A percentile compares a stretch with the other conserved stretches of the same genome.
Evolutionary conservation across 495 filamentous ascomycete species (phyloP).

Genomic region (Aspergillus bridgeri): DNA sequence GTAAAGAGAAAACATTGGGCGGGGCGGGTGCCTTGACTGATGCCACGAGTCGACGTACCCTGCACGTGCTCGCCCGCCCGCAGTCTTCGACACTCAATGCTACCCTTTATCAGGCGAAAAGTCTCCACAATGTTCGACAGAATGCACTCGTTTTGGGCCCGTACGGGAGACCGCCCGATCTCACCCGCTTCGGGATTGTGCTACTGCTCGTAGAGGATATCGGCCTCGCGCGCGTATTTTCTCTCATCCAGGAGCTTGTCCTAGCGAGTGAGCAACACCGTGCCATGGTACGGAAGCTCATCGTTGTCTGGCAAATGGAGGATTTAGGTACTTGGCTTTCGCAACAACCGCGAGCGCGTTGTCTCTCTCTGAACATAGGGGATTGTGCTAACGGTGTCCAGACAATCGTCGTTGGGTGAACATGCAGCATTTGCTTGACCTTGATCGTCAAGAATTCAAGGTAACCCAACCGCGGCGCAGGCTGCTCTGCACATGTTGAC

Average conservation of each 20-base stretch:
- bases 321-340: neutral
- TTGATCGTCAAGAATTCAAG: conserved; percentile 4
- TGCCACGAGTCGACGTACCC: neutral
- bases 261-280: conserved; percentile 4
- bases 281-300: conserved; percentile 2
- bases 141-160: conserved; percentile 1
- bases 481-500: neutral
- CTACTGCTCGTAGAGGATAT: conserved; percentile 1
- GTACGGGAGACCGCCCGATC: conserved; percentile 2
- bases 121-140: neutral
- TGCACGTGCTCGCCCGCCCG: neutral
- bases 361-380: neutral
- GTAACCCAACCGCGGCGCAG: neutral
- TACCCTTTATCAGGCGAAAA: neutral
- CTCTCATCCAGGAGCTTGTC: neutral
- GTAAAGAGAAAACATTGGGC: neutral
- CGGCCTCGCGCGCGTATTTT: neutral
- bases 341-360: neutral
- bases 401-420: conserved; percentile 5
- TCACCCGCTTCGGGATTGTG: conserved; percentile 1
- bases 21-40: neutral
- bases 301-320: conserved; percentile 9
- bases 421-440: conserved; percentile 3
- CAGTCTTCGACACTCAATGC: neutral
- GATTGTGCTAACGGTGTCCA: conserved; percentile 1